Evolutionary conservation across 1,139 yeast species (phyloP).

Genomic region (Suhomyces guaymorum): DNA sequence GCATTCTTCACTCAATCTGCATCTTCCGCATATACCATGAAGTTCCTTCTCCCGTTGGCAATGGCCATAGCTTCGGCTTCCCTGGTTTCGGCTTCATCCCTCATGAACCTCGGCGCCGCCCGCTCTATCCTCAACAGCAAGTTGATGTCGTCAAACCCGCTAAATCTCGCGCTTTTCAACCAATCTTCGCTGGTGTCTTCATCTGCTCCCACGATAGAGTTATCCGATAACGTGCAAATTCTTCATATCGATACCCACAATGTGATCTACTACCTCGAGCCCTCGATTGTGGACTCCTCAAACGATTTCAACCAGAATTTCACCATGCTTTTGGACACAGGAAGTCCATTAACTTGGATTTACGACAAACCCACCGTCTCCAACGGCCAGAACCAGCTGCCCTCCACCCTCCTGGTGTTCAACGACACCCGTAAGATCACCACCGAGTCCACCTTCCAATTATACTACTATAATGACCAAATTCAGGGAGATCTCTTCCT

Average conservation of each 20-base stretch:
- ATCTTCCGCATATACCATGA: too few species aligned
- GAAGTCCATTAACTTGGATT: constrained; percentile 66
- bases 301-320: constrained; percentile 30
- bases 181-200: constrained; percentile 2
- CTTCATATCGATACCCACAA: constrained; percentile 28
- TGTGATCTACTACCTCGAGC: constrained; percentile 29
- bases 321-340: constrained; percentile 63
- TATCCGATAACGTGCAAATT: constrained; percentile 24
- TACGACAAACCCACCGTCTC: too few species aligned
- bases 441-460: constrained; percentile 33
- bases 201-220: constrained; percentile 23
- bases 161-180: neutral
- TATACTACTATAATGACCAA: constrained; percentile 56
- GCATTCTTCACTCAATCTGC: too few species aligned
- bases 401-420: too few species aligned
- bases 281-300: constrained; percentile 19
- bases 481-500: constrained; percentile 50
- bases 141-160: too few species aligned
- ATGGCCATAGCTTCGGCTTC: too few species aligned
- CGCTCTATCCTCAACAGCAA: constrained; percentile 3
- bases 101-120: constrained; percentile 8
- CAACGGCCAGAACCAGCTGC: too few species aligned
- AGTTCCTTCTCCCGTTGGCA: constrained; percentile 2
- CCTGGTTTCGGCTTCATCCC: too few species aligned
- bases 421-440: constrained; percentile 20